Evolutionary conservation across 805 yeast genomes (phyloP).

Genomic region (Pichia deserticola): DNA sequence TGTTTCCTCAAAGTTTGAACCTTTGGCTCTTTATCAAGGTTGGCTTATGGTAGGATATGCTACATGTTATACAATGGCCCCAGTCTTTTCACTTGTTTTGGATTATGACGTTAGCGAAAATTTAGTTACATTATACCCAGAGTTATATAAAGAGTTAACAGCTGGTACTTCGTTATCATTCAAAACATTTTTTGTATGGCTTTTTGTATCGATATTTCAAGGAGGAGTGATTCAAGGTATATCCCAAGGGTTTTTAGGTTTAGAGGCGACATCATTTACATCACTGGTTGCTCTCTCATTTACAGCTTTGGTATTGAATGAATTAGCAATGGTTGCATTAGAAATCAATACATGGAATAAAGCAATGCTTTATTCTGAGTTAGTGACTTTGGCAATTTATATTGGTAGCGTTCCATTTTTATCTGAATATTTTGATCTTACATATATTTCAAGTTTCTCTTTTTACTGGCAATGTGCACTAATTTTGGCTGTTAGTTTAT

Average conservation of each 20-base stretch:
- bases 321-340: slow-evolving; percentile 86
- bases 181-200: slow-evolving; percentile 88
- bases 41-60: slow-evolving; percentile 99
- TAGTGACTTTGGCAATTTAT: slow-evolving; percentile 61
- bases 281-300: slow-evolving; percentile 83
- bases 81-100: slow-evolving; percentile 86
- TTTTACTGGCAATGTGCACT: slow-evolving; percentile 66
- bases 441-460: slow-evolving; percentile 38
- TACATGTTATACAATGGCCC: slow-evolving; percentile 95
- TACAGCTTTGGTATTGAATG: slow-evolving; percentile 73
- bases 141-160: slow-evolving; percentile 85
- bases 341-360: slow-evolving; percentile 90
- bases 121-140: slow-evolving; percentile 87
- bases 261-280: slow-evolving; percentile 45
- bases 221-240: slow-evolving; percentile 80
- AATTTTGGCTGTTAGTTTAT: slow-evolving; percentile 59
- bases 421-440: slow-evolving; percentile 76
- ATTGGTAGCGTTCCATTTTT: slow-evolving; percentile 76
- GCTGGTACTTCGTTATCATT: slow-evolving; percentile 82
- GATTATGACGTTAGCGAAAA: slow-evolving; percentile 89
- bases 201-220: slow-evolving; percentile 80
- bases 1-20: slow-evolving; percentile 80
- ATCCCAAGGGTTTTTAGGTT: slow-evolving; percentile 69
- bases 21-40: slow-evolving; percentile 90
- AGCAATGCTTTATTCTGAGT: slow-evolving; percentile 64